Base-by-base conservation (phyloP, 495 filamentous ascomycete species). In the Penicillium samsonianum region DNA sequence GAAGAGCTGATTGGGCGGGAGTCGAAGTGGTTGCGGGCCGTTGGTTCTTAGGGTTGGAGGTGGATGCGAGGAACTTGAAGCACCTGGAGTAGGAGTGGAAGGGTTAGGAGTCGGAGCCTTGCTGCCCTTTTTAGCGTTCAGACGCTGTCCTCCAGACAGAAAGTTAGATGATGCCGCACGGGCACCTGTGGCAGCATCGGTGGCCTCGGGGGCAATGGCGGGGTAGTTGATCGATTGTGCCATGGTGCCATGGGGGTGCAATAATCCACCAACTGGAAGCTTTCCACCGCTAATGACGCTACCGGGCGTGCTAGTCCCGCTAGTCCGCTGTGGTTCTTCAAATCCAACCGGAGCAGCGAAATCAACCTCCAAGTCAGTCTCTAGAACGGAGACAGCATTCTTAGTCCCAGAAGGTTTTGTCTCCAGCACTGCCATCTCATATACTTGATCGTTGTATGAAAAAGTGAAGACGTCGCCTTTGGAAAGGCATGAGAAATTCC, bases 201-300 rank as follows among this genome's bases (percentile, higher is more conserved):
- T 84, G 1, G 90, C 79, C 14, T 85, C 85, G 0, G 94, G 94
- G 0, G 90, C 89, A 61, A 98, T 96, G n/a, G 92, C 84, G 41
- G 90, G 84, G 69, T 98, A 98, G 76, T 97, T 97, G 76, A 98
- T 96, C 16, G 91, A 82, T 67, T 96, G 90, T 2, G 95, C 92
- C 94, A 98, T 98, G 28, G 87, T 91, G 7, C 94, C 94, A 57
- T 94, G 88, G 42, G 78, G 82, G 65, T 95, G 89, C 56, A 96
- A 67, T 37, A 88, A 69, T 9, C 90, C 91, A 16, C 90, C 90
- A 8, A 80, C 73, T 5, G 87, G 86, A 7, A 88, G 60, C n/a
- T 80, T 84, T 8, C 70, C 65, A 20, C 76, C 75, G 30, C 75
- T 77, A 28, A 78, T 70, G 40, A 83, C 82, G 53, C 88, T 91